These are phyloP conservation scores for Fragosphaeria purpurea DNA, from an alignment of 2,329 filamentous ascomycete genomes.

Conservation along the genomic window DNA sequence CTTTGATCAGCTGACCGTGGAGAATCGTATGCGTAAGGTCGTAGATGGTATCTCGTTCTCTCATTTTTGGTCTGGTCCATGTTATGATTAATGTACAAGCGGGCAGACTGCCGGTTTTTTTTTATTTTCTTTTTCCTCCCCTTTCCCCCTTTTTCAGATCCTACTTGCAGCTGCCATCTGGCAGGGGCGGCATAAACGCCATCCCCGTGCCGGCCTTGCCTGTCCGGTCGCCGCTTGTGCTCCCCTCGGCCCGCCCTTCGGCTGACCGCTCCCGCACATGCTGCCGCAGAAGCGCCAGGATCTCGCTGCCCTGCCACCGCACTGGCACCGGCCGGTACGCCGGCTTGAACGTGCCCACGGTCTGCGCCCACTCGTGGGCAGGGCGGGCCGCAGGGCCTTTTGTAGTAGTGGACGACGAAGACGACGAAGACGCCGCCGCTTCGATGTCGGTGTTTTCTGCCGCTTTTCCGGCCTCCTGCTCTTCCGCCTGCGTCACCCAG, in stretches of 20 bases:
- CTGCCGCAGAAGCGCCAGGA: conserved; percentile 63
- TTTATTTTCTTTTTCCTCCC: neutral
- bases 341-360: conserved; percentile 85
- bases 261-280: conserved; percentile 70
- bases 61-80: neutral
- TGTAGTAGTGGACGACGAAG: no score
- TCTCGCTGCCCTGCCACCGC: conserved; percentile 76
- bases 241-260: conserved; percentile 33
- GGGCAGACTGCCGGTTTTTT: neutral
- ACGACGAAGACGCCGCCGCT: neutral
- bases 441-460: conserved; percentile 21
- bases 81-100: no score
- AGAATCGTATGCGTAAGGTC: no score
- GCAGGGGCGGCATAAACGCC: conserved; percentile 47
- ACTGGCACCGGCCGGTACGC: conserved; percentile 82
- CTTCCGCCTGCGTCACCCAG: conserved; percentile 80
- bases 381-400: conserved; percentile 20
- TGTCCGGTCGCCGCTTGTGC: conserved; percentile 12
- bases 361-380: conserved; percentile 90
- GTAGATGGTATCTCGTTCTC: neutral
- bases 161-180: conserved; percentile 2
- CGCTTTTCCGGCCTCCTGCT: conserved; percentile 1
- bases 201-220: conserved; percentile 36
- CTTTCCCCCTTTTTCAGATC: neutral
- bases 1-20: no score